Conservation (phyloP, 306 rosid genomes). For the Ceratonia siliqua region DNA sequence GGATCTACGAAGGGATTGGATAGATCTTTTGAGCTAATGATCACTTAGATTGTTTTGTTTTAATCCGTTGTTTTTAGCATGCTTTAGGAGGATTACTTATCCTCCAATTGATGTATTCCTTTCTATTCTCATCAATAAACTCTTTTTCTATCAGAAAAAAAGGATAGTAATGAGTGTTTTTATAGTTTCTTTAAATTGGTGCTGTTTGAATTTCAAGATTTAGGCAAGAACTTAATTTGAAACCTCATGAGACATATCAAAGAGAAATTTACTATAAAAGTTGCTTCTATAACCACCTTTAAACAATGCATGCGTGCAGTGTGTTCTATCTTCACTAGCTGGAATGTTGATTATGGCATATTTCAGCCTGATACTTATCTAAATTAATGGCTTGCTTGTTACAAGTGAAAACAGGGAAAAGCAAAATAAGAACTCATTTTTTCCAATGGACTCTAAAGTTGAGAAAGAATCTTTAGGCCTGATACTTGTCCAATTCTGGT, state of each 20-base stretch:
- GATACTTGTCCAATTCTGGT: neutral
- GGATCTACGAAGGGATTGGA: no score
- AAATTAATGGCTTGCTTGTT: neutral
- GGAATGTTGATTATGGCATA: neutral
- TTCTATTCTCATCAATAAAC: no score
- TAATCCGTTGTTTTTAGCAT: no score
- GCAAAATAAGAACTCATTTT: neutral
- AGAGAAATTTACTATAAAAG: neutral
- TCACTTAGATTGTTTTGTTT: no score
- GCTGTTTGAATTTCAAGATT: neutral
- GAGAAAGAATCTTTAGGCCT: neutral
- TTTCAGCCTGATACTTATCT: neutral
- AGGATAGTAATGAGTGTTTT: neutral
- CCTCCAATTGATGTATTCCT: no score
- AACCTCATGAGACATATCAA: neutral
- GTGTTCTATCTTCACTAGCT: neutral
- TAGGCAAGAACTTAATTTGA: neutral
- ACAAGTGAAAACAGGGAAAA: neutral
- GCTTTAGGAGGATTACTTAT: no score
- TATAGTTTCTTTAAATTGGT: slow-evolving; percentile 7
- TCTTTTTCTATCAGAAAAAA: no score
- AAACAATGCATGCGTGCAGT: neutral
- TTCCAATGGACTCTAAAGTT: neutral
- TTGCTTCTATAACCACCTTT: neutral
- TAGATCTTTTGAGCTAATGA: no score